Base-by-base conservation (phyloP, 768 basidiomycete species). In the Obba rivulosa region DNA sequence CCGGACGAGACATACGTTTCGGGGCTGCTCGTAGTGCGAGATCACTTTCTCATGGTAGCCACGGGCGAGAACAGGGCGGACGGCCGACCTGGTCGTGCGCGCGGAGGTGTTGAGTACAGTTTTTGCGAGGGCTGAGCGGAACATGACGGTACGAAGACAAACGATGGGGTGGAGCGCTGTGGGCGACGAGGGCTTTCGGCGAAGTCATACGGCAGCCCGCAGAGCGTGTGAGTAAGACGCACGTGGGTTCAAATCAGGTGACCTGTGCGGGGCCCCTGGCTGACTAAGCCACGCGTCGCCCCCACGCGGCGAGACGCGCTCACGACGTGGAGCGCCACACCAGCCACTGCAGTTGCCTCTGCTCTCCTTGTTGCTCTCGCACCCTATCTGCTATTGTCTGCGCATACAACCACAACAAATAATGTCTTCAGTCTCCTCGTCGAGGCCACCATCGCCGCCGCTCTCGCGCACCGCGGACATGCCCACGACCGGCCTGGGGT, bases 11-110 rank as follows among this genome's bases (percentile, higher is more conserved):
- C 87, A 45, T 60, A 97, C 95, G 72, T 99, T 99, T 76, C 88
- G 83, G 56, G 96, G 96, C 69, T 80, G 83, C 76, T 98, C 95
- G 68, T 98, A 98, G 71, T 98, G 96, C 21, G 90, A 87, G 55
- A 94, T 92, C 43, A 98, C 95, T 62, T 97, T 96, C 67, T 94
- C 92, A 64, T 97, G 94, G 64, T 97, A 97, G 4, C 73, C 76
- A 59, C 93, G 82, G 57, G 76, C 72, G 46, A 78, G 65, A 17
- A 77, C 61, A n/a, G 84, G 80, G 3, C 75, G 67, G 10, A 76
- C 46, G 22, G 68, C 61, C 25, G 70, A 56, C 46, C 70, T 71
- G 24, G 70, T 53, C 37, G 69, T 57, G 44, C 78, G 75, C 50
- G 78, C 66, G 56, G 71, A 66, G 52, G 58, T 50, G 57, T 66